phyloP scores from a whole-genome alignment of 768 basidiomycete species.

The Lactifluus hygrophoroides region DNA sequence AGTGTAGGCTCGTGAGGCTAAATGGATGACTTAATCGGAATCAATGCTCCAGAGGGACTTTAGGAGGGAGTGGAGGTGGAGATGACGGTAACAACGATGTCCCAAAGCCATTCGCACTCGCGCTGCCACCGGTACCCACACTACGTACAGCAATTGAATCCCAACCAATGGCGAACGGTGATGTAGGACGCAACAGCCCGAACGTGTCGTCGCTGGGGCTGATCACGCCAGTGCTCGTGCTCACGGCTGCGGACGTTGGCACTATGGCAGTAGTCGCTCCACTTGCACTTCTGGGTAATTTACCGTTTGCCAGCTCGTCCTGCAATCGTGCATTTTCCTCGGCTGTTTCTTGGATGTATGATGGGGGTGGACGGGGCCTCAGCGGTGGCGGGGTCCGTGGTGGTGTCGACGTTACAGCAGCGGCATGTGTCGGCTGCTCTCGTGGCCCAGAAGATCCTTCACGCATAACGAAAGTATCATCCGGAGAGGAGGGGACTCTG shows the following conservation, averaged over 20 bases:
- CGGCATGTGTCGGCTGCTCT: slow-evolving; percentile 2
- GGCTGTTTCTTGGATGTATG: slow-evolving; percentile 77
- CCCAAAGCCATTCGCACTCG: slow-evolving; percentile 6
- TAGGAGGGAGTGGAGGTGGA: slow-evolving; percentile 23
- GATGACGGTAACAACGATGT: slow-evolving; percentile 1
- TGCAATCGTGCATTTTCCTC: slow-evolving; percentile 58
- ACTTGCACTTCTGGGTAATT: background rate
- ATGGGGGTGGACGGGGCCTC: slow-evolving; percentile 65
- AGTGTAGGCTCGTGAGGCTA: background rate
- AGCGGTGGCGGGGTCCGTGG: slow-evolving; percentile 55
- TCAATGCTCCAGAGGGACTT: slow-evolving; percentile 18
- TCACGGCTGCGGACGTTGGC: background rate
- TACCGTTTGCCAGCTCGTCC: slow-evolving; percentile 26
- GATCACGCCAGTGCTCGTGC: slow-evolving; percentile 18
- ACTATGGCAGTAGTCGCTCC: background rate
- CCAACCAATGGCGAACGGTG: slow-evolving; percentile 1
- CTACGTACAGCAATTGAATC: background rate
- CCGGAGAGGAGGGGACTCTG: slow-evolving; percentile 5
- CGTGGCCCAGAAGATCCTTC: background rate
- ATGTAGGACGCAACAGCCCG: slow-evolving; percentile 19
- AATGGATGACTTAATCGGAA: no score
- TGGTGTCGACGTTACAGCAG: background rate
- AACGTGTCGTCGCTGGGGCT: slow-evolving; percentile 20
- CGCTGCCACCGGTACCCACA: background rate
- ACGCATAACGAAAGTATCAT: background rate